A percentile compares a stretch with the other conserved stretches of the same genome.
phyloP scores from a whole-genome alignment of 257 asterid genomes.

The Rubia yunnanensis region DNA sequence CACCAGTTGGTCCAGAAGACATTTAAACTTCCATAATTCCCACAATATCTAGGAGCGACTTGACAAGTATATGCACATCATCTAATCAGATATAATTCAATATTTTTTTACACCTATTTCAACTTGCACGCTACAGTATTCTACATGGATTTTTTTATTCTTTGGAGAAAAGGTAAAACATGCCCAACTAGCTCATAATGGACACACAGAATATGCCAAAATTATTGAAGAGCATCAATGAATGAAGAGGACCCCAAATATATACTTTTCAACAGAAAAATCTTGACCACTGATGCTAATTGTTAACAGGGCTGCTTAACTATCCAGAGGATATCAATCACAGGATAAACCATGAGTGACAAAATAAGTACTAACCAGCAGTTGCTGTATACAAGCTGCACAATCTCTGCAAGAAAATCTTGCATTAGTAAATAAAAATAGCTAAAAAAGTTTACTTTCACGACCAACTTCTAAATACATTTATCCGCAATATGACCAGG shows the following conservation, averaged over 20 bases:
- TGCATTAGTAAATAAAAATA: not conserved
- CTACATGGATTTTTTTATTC: constrained; percentile 16
- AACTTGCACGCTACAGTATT: constrained; percentile 18
- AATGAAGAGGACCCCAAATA: constrained; percentile 2
- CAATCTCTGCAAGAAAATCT: constrained; percentile 3
- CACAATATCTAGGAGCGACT: not conserved
- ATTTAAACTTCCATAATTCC: not conserved
- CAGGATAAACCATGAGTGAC: not conserved
- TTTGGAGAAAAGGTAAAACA: constrained; percentile 9
- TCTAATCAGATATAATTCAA: not conserved
- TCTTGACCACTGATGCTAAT: constrained; percentile 11
- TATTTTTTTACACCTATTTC: not conserved
- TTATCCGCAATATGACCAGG: not conserved
- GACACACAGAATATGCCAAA: constrained; percentile 11
- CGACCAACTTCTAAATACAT: not conserved
- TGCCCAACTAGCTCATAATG: constrained; percentile 6
- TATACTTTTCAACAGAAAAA: constrained; percentile 7
- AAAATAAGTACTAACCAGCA: constrained; percentile 12
- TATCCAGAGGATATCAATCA: not conserved
- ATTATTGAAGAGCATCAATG: constrained; percentile 11
- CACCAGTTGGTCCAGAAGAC: not conserved
- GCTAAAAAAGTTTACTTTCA: not conserved
- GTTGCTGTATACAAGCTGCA: constrained; percentile 8
- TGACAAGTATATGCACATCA: not conserved
- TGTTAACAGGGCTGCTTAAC: constrained; percentile 1